Evolutionary conservation across 2,329 filamentous ascomycete genomes (phyloP).

Genomic region (Ophiostoma fasciatum): DNA sequence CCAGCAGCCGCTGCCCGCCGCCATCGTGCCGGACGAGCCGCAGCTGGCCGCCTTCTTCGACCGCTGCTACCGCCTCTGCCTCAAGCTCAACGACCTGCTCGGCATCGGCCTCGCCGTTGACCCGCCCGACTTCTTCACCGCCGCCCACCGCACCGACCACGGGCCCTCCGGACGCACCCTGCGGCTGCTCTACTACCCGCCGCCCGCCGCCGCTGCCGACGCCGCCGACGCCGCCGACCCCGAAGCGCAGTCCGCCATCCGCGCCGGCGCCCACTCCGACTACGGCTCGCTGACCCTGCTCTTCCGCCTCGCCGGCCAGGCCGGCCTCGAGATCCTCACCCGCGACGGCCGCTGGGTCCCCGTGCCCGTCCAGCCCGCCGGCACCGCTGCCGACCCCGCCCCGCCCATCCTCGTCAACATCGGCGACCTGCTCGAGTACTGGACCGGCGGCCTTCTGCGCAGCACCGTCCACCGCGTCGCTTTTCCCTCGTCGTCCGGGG

Average conservation of each 20-base stretch:
- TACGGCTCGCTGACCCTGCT: conserved; percentile 62
- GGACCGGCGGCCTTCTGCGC: conserved; percentile 78
- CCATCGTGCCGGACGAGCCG: conserved; percentile 42
- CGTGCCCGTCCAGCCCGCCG: conserved; percentile 50
- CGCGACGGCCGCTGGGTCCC: conserved; percentile 40
- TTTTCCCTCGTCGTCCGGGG: conserved; percentile 38
- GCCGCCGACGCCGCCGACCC: conserved; percentile 15
- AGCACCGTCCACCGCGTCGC: conserved; percentile 83
- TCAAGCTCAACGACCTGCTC: conserved; percentile 59
- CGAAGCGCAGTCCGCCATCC: conserved; percentile 44
- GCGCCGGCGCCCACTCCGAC: conserved; percentile 85
- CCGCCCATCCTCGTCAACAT: conserved; percentile 75
- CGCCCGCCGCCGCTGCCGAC: conserved; percentile 23
- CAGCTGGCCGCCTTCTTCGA: conserved; percentile 52
- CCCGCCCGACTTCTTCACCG: conserved; percentile 38
- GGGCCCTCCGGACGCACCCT: conserved; percentile 44
- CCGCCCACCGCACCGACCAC: conserved; percentile 29
- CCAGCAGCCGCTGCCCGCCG: conserved; percentile 60
- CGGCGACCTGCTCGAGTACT: conserved; percentile 58
- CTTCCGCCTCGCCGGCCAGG: conserved; percentile 73
- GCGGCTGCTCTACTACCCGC: conserved; percentile 60
- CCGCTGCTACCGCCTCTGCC: conserved; percentile 59
- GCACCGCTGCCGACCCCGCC: conserved; percentile 28
- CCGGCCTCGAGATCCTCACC: conserved; percentile 70
- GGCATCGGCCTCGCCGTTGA: conserved; percentile 55